Percentiles rank a stretch among this genome's conserved stretches.
Conservation (phyloP, 1,284 basidiomycete species). For the Malassezia arunalokei region DNA sequence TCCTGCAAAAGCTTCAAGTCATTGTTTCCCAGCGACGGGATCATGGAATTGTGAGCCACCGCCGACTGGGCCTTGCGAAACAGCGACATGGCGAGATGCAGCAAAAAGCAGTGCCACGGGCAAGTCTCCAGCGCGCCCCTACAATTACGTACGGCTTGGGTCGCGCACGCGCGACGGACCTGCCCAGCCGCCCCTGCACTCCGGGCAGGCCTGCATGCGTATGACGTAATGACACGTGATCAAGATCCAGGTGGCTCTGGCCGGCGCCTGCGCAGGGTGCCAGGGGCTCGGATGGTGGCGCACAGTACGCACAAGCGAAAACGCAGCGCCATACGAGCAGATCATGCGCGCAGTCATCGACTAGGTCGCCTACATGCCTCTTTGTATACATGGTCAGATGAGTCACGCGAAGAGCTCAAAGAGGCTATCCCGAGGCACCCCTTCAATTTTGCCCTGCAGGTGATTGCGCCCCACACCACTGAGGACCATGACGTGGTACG, state of each 20-base stretch:
- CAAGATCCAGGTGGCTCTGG: too few species aligned
- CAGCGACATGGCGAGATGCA: constrained; percentile 26
- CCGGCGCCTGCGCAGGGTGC: neutral
- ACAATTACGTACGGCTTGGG: too few species aligned
- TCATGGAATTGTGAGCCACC: constrained; percentile 68
- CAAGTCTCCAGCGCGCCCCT: too few species aligned
- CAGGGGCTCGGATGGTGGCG: neutral
- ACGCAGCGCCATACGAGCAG: constrained; percentile 33
- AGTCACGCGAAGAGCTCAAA: neutral
- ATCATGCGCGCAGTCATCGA: constrained; percentile 21
- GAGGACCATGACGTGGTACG: neutral
- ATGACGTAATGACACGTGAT: constrained; percentile 1
- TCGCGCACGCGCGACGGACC: too few species aligned
- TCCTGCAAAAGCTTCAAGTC: constrained; percentile 71
- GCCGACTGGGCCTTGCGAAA: constrained; percentile 38
- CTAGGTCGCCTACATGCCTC: constrained; percentile 18
- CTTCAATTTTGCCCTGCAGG: constrained; percentile 29
- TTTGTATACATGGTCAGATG: constrained; percentile 5
- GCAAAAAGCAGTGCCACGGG: neutral
- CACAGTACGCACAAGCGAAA: constrained; percentile 38
- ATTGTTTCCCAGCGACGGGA: constrained; percentile 61
- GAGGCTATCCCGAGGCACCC: constrained; percentile 20
- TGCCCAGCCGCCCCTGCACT: too few species aligned
- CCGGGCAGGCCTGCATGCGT: too few species aligned
- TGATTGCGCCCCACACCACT: constrained; percentile 18